Percentiles rank a stretch among this genome's conserved stretches.
Conservation (phyloP, 805 yeast genomes). For the Zygoascus flipseniorum region DNA sequence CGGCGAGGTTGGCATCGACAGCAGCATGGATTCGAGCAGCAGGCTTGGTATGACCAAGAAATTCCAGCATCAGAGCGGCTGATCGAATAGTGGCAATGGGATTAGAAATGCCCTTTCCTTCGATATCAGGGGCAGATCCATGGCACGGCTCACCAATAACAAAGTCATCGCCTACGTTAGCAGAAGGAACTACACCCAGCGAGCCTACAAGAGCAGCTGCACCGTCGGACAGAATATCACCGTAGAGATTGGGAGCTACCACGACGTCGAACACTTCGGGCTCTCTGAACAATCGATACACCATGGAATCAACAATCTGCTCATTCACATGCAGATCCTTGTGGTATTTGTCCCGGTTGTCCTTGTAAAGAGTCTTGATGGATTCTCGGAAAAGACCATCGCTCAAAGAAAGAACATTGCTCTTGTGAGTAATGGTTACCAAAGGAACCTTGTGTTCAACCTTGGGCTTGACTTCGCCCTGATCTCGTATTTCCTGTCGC, state of each 20-base stretch:
- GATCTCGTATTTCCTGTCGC: slow-evolving; percentile 70
- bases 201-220: slow-evolving; percentile 96
- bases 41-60: slow-evolving; percentile 82
- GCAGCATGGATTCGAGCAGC: slow-evolving; percentile 91
- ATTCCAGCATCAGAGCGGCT: slow-evolving; percentile 93
- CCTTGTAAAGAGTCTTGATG: slow-evolving; percentile 49
- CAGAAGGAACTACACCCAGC: slow-evolving; percentile 95
- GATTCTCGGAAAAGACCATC: slow-evolving; percentile 97
- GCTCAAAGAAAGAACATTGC: slow-evolving; percentile 83
- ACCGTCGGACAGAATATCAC: slow-evolving; percentile 94
- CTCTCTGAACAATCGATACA: slow-evolving; percentile 96
- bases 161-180: slow-evolving; percentile 92
- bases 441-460: slow-evolving; percentile 46
- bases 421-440: slow-evolving; percentile 91
- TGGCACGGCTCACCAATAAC: slow-evolving; percentile 99
- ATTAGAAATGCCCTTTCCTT: slow-evolving; percentile 82
- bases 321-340: slow-evolving; percentile 65
- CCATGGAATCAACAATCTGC: slow-evolving; percentile 99
- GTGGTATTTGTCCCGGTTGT: slow-evolving; percentile 46
- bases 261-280: slow-evolving; percentile 96
- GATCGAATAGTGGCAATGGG: slow-evolving; percentile 98
- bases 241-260: slow-evolving; percentile 97
- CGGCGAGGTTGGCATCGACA: slow-evolving; percentile 85
- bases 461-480: slow-evolving; percentile 25
- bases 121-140: slow-evolving; percentile 98